Evolutionary conservation across 176 grass and related monocot genomes (phyloP), one percentile per base, ranked within the genome.

Genomic region (Ensete ventricosum): DNA sequence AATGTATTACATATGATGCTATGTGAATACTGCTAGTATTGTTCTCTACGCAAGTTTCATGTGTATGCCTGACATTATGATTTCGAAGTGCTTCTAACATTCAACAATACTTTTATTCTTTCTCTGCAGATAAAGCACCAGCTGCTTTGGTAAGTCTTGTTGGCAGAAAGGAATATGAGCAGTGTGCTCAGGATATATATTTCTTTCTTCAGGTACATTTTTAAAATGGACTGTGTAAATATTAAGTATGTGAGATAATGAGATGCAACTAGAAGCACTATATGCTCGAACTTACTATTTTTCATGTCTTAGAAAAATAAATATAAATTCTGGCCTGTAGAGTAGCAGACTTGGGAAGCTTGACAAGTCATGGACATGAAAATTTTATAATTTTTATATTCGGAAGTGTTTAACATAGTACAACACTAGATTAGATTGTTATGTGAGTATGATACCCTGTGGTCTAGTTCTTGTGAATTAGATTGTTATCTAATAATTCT

Each of bases 131-230:
- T 66, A 95, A 95, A 81, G 96, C 91, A 16, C 96, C 91, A 73
- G 76, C 81, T 86, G 76, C 84, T 9, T 81, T 99, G 55, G 91
- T 99, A 66, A 91, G 88, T 81, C 79, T 99, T 26, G 91, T 99
- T 77, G 96, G 96, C 55, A 85, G 84, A 73, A 99, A 91, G 82
- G 96, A 99, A 80, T 99, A 99, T 14, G 91, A 99, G 81, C 88
- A 79, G 43, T 91, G 91, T 86, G 96, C 88, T 69, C 82, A 89
- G 68, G 96, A 99, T 81, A 77, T 99, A 60, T 99, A 91, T 82
- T 95, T 91, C 79, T 99, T 99, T 88, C 88, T 99, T 75, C 96
- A 99, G 96, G 96, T 91, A 88, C 19, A 24, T 17, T 69, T 68
- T 48, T 9, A 17, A 17, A 62, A n/a, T 62, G 17, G 17, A 17